Conservation (phyloP, 1,284 basidiomycete species). For the Malassezia caprae region DNA sequence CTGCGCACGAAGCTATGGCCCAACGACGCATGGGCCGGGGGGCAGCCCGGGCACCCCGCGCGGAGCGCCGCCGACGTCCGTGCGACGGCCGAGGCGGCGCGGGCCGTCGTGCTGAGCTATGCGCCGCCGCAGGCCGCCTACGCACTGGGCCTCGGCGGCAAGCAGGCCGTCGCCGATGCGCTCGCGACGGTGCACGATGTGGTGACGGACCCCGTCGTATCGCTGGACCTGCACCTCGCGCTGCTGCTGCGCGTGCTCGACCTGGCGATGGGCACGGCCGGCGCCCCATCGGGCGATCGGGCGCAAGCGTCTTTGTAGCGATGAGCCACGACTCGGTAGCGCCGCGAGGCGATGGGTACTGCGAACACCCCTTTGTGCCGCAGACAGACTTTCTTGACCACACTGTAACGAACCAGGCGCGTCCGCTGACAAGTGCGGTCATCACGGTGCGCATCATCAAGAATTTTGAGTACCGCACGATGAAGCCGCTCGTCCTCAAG, state of each 20-base stretch:
- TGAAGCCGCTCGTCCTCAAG: constrained; percentile 74
- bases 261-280: constrained; percentile 22
- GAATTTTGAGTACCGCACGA: constrained; percentile 81
- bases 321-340: constrained; percentile 1
- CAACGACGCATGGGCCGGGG: constrained; percentile 18
- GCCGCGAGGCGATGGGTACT: constrained; percentile 12
- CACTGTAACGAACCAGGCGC: constrained; percentile 58
- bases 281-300: constrained; percentile 16
- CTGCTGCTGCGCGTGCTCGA: constrained; percentile 31
- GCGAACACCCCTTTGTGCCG: constrained; percentile 25
- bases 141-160: constrained; percentile 40
- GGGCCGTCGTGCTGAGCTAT: constrained; percentile 37
- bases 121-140: constrained; percentile 43
- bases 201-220: constrained; percentile 27
- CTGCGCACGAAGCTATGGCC: constrained; percentile 42
- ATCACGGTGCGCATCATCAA: constrained; percentile 90
- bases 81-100: constrained; percentile 25
- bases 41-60: not conserved
- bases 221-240: constrained; percentile 29
- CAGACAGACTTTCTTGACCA: constrained; percentile 51
- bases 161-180: constrained; percentile 35
- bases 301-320: not conserved
- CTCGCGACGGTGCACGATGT: constrained; percentile 33
- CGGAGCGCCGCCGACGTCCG: constrained; percentile 26
- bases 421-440: constrained; percentile 64